A percentile compares a stretch with the other conserved stretches of the same genome.
Evolutionary conservation across 2,329 filamentous ascomycete species (phyloP).

Genomic region (Paracorniculantispora psalliotae): DNA sequence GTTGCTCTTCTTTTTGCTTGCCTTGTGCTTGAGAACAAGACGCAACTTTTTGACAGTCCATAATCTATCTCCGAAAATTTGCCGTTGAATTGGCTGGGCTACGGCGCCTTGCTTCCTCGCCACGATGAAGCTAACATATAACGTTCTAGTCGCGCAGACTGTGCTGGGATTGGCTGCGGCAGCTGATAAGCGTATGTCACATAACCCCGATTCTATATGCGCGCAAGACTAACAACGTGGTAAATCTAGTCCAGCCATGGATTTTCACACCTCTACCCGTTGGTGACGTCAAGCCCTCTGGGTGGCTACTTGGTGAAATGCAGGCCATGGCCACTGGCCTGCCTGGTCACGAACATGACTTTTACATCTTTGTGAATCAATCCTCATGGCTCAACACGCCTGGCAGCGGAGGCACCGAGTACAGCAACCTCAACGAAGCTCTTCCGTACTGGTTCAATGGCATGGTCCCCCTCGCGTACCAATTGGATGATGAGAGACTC

Average conservation of each 20-base stretch:
- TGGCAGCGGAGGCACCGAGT: constrained; percentile 40
- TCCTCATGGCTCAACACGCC: constrained; percentile 38
- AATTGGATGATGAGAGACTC: constrained; percentile 35
- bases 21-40: background rate
- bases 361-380: constrained; percentile 48
- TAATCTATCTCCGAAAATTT: background rate
- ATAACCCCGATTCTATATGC: background rate
- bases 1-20: background rate
- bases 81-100: background rate
- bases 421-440: constrained; percentile 51
- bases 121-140: constrained; percentile 7
- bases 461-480: constrained; percentile 51
- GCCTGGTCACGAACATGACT: constrained; percentile 47
- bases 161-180: constrained; percentile 5
- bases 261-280: constrained; percentile 31
- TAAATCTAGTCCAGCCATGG: constrained; percentile 13
- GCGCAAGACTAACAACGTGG: background rate
- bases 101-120: background rate
- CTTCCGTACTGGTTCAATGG: constrained; percentile 58
- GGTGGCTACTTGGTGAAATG: constrained; percentile 50
- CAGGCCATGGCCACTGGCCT: constrained; percentile 44
- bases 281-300: constrained; percentile 44
- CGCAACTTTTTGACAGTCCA: background rate
- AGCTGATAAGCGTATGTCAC: constrained; percentile 6
- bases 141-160: constrained; percentile 10